Evolutionary conservation across 2,329 filamentous ascomycete genomes (phyloP), one percentile per base, ranked within the genome.

Genomic region (Pseudogymnoascus sp.): DNA sequence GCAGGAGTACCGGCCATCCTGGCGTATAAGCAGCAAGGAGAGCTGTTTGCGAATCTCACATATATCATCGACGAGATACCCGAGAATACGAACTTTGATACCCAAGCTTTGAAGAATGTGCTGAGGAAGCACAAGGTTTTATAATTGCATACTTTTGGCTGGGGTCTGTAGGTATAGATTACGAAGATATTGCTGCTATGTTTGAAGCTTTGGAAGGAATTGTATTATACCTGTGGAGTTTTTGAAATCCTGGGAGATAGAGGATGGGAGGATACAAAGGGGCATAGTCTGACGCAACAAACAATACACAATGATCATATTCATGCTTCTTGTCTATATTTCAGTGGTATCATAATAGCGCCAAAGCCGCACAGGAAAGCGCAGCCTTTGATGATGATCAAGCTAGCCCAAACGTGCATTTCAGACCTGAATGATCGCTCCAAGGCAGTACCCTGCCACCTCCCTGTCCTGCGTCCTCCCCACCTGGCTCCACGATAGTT

Each of bases 31-130:
- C 90, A 88, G 71, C 85, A 88, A 72, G 93, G 92, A 62, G 93
- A 97, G 68, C 86, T 97, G 68, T 92, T 97, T 70, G 90, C 91
- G 67, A 96, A 93, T 71, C 80, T 97, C 62, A 90, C 95, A 0
- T 93, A 93, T 63, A 82, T 97, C 61, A 85, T 96, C 67, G 86
- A 92, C 72, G 89, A 95, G 81, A 89, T 97, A 59, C 91, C 93
- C 1, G 84, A 87, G 36, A 83, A 87, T 33, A 83, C 85, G 50
- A 74, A 78, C 40, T 86, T 87, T 66, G 82, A 81, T 70, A 82
- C 78, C 57, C 76, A 79, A 62, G 77, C 83, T 1, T 72, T 88
- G 57, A 78, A 77, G 70, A 77, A 74, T 67, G 75, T 88, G 33
- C 78, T 88, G 62, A 72, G 76, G 67, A 81, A 80, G 70, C 75